Percentiles rank a stretch among this genome's conserved stretches.
phyloP scores from a whole-genome alignment of 208 protist genomes.

The Tritrichomonas musculus region DNA sequence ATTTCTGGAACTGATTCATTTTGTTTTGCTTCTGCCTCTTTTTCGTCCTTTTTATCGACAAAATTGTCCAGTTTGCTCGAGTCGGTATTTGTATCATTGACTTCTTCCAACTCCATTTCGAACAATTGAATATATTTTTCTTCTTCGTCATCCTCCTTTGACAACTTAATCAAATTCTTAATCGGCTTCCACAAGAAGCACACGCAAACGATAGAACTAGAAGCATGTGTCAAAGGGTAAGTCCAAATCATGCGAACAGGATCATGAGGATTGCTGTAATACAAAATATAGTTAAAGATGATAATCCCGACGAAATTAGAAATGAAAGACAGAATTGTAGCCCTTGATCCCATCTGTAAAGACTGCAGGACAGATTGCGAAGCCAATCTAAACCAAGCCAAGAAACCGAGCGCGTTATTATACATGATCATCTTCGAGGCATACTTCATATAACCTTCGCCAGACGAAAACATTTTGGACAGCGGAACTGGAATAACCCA shows the following conservation, averaged over 20 bases:
- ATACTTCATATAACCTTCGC: background rate
- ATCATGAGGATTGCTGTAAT: background rate
- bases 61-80: too few relatives aligned
- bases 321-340: background rate
- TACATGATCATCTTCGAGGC: background rate
- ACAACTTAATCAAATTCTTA: too few relatives aligned
- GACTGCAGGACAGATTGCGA: background rate
- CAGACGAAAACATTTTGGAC: background rate
- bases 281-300: background rate
- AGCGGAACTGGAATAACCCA: background rate
- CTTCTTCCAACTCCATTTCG: too few relatives aligned
- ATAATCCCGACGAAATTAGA: background rate
- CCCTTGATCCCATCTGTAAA: background rate
- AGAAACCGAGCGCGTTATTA: background rate
- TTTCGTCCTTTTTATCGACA: too few relatives aligned
- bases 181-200: too few relatives aligned
- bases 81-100: too few relatives aligned
- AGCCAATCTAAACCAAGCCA: background rate
- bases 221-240: background rate
- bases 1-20: too few relatives aligned
- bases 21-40: too few relatives aligned
- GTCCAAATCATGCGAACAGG: background rate
- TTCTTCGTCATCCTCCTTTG: too few relatives aligned
- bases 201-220: too few relatives aligned
- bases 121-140: too few relatives aligned